Evolutionary conservation across 352 stramenopile species (phyloP), one percentile per base, ranked within the genome.

Genomic region (Globisporangium emineosum): DNA sequence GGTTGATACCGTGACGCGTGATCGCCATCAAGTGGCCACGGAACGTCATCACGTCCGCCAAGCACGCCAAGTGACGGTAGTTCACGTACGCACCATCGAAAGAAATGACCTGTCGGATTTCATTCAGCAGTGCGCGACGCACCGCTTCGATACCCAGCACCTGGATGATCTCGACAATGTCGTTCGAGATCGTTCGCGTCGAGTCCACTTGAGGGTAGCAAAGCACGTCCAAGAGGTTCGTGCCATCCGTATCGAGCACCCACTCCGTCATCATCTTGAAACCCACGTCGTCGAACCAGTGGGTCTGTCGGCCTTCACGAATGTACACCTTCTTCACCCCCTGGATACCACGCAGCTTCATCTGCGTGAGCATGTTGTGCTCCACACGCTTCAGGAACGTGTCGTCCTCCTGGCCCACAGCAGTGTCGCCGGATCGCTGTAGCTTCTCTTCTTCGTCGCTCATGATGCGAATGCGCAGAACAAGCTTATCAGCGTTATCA

Each of bases 41-140:
- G 85, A 98, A 98, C 7, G 97, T 99, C 97, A 99, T 99, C 17
- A 99, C 96, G 79, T 99, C 98, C 37, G 98, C 96, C 45, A 99
- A 78, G 70, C 96, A 98, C 42, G 97, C 94, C 69, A 99, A 76
- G 78, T 99, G 98, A 60, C 98, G 96, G 79, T 99, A 99, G 77
- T 99, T 99, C 52, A 99, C 97, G 80, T 99, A 99, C 19, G 96
- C 97, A 76, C 97, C 97, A 90, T 99, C 97, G 74, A 99, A 99
- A 62, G 89, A 98, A 82, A 99, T 98, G 33, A 99, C 96, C 70
- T 98, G 97, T 49, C 97, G 89, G 42, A 99, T 96, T 76, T 99
- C 97, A 71, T 98, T 97, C 67, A 98, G 77, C 64, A 98, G 64
- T 37, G 90, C 88, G 27, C 88, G 83, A 60, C 91, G 88, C 57